These are phyloP conservation scores for Capsella bursapastoris DNA, from an alignment of 345 rosid genomes.

Conservation along the genomic window DNA sequence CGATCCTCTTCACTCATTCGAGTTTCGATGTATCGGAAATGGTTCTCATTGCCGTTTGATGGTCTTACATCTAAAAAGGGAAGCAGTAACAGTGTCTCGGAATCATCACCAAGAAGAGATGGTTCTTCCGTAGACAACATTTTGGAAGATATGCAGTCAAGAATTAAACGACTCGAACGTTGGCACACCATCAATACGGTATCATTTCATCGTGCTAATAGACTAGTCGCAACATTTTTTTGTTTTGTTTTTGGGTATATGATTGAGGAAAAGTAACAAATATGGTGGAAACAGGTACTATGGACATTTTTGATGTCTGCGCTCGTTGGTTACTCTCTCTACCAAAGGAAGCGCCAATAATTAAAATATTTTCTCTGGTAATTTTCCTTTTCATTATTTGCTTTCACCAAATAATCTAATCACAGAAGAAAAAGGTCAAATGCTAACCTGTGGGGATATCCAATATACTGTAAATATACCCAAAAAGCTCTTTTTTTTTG, in stretches of 20 bases:
- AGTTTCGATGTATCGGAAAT: constrained; percentile 8
- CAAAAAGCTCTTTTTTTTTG: background rate
- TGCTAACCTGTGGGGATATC: constrained; percentile 29
- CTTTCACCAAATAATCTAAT: constrained; percentile 22
- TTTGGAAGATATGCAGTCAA: constrained; percentile 88
- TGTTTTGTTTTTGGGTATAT: too few relatives aligned
- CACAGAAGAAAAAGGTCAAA: constrained; percentile 4
- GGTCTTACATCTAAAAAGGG: constrained; percentile 51
- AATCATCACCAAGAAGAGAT: constrained; percentile 79
- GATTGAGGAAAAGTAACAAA: background rate
- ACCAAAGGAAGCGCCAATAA: constrained; percentile 83
- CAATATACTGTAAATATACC: background rate
- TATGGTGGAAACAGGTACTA: constrained; percentile 61
- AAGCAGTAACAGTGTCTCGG: constrained; percentile 67
- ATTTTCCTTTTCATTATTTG: background rate
- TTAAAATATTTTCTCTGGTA: background rate
- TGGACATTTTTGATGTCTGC: constrained; percentile 99
- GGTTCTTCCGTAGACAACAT: constrained; percentile 66
- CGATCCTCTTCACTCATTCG: constrained; percentile 10
- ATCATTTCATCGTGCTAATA: background rate
- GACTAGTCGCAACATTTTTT: too few relatives aligned
- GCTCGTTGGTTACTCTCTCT: constrained; percentile 91
- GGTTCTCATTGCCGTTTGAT: background rate
- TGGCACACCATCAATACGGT: constrained; percentile 97
- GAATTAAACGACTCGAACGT: constrained; percentile 87